Evolutionary conservation across 2,329 filamentous ascomycete genomes (phyloP).

Genomic region (Eurotiales sp.): DNA sequence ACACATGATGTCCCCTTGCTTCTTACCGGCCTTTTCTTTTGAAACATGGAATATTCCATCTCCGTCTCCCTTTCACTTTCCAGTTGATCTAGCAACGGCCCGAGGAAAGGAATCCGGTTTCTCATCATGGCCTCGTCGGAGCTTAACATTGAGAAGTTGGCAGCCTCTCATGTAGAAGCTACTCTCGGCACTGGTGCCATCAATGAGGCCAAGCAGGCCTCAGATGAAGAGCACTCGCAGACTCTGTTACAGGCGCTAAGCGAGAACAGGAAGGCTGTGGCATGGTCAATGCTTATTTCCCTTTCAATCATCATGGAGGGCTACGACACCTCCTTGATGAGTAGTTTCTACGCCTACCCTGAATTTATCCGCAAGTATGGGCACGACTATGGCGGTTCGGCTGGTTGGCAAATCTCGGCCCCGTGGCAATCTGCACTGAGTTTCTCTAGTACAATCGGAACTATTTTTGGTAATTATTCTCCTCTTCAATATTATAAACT

Average conservation of each 20-base stretch:
- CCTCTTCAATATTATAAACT: background rate
- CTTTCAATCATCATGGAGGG: constrained; percentile 90
- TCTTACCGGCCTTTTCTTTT: background rate
- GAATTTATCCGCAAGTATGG: constrained; percentile 42
- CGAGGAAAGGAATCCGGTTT: background rate
- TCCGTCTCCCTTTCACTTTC: background rate
- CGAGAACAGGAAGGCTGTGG: constrained; percentile 81
- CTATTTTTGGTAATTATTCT: constrained; percentile 10
- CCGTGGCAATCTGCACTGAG: constrained; percentile 13
- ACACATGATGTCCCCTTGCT: background rate
- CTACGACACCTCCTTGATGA: constrained; percentile 76
- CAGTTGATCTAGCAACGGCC: background rate
- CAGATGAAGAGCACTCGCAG: constrained; percentile 58
- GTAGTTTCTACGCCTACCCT: constrained; percentile 65
- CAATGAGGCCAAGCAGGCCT: constrained; percentile 39
- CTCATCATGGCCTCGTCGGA: constrained; percentile 10
- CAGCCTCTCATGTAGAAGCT: constrained; percentile 25
- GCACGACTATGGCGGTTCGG: constrained; percentile 21
- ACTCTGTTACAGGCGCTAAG: constrained; percentile 70
- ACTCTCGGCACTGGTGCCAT: constrained; percentile 26
- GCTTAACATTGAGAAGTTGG: constrained; percentile 23
- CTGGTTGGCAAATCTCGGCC: constrained; percentile 32
- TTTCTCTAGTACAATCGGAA: constrained; percentile 12
- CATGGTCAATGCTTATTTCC: constrained; percentile 81
- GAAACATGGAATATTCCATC: background rate